These are phyloP conservation scores for Rhizopus microsporus DNA, from an alignment of 371 early-diverging fungal genomes.

Conservation along the genomic window DNA sequence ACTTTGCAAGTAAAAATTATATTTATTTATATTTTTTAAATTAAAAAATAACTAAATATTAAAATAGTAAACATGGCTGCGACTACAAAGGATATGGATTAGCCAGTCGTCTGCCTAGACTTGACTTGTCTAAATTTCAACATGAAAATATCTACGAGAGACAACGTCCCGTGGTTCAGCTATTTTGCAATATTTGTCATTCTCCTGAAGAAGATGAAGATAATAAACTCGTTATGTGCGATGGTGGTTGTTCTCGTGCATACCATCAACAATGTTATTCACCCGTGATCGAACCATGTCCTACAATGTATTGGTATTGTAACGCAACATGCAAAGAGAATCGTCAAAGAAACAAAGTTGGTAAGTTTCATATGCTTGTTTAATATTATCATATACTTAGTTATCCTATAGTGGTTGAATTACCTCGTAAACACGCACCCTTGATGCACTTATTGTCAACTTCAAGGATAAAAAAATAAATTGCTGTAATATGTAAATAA, in stretches of 20 bases:
- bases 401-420: constrained; percentile 44
- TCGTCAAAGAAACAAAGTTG: constrained; percentile 54
- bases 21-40: not conserved
- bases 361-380: constrained; percentile 23
- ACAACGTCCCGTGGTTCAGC: constrained; percentile 76
- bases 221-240: constrained; percentile 19
- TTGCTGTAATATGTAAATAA: too few relatives aligned
- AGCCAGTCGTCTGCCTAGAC: constrained; percentile 75
- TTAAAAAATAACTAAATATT: not conserved
- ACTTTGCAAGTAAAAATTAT: constrained; percentile 62
- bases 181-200: constrained; percentile 43
- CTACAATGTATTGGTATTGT: constrained; percentile 66
- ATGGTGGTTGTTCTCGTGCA: constrained; percentile 58
- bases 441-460: constrained; percentile 41
- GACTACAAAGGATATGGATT: constrained; percentile 91
- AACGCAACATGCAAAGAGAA: constrained; percentile 65
- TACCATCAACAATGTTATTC: constrained; percentile 67
- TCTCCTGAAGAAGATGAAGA: constrained; percentile 20
- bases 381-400: constrained; percentile 3
- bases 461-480: constrained; percentile 3
- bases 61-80: constrained; percentile 77
- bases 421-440: constrained; percentile 61
- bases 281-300: constrained; percentile 42
- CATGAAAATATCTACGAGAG: constrained; percentile 71
- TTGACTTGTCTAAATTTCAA: constrained; percentile 71